These are phyloP conservation scores for Escovopsis sp. DNA, from an alignment of 2,329 filamentous ascomycete species.

Conservation along the genomic window DNA sequence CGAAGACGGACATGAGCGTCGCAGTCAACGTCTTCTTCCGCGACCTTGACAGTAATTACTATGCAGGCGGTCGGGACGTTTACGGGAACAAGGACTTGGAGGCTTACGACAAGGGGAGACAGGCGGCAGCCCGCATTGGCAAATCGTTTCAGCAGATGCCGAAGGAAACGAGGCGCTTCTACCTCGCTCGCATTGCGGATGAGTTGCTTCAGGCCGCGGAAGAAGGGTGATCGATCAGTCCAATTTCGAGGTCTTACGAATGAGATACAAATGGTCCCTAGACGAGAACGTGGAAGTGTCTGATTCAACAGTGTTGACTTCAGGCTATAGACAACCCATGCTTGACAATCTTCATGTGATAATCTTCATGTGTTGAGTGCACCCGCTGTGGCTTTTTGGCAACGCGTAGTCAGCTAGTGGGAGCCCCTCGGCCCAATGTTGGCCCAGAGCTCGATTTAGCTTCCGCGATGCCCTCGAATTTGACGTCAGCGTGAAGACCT, in stretches of 20 bases:
- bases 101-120: constrained; percentile 68
- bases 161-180: constrained; percentile 54
- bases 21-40: constrained; percentile 87
- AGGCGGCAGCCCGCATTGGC: constrained; percentile 53
- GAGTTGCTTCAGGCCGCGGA: constrained; percentile 36
- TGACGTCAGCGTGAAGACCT: too few species aligned
- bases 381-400: neutral
- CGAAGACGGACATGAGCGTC: constrained; percentile 45
- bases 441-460: too few species aligned
- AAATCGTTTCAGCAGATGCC: constrained; percentile 52
- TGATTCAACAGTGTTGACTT: too few species aligned
- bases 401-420: too few species aligned
- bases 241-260: too few species aligned
- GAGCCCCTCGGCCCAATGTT: too few species aligned
- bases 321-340: too few species aligned
- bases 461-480: too few species aligned
- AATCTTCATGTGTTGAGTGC: neutral
- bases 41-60: constrained; percentile 45
- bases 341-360: too few species aligned
- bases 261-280: too few species aligned
- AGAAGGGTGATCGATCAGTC: neutral
- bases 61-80: constrained; percentile 64
- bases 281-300: too few species aligned
- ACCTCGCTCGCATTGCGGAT: constrained; percentile 54
- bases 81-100: constrained; percentile 80